Evolutionary conservation across 164 flowering plant genomes (phyloP).

Genomic region (Liquidambar formosana): DNA sequence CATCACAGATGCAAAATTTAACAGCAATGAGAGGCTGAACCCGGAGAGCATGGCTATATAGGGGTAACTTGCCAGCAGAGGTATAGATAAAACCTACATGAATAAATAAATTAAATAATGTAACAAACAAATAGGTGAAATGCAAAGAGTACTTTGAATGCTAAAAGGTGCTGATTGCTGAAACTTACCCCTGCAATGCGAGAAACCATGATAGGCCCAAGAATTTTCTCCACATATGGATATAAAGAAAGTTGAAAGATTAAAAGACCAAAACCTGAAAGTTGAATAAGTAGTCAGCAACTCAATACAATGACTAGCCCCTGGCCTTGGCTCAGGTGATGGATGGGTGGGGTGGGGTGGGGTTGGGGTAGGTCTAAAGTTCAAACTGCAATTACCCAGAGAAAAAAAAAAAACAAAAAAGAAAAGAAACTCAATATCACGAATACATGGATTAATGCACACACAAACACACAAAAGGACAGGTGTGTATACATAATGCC

Average conservation of each 20-base stretch:
- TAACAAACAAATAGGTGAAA: too few species aligned
- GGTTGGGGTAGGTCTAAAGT: too few species aligned
- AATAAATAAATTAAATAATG: neutral
- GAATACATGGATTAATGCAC: too few species aligned
- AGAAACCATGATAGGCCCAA: conserved; percentile 28
- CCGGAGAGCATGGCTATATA: conserved; percentile 36
- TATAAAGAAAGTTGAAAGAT: conserved; percentile 34
- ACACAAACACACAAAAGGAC: too few species aligned
- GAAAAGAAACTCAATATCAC: too few species aligned
- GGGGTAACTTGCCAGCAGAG: conserved; percentile 37
- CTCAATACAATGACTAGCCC: neutral
- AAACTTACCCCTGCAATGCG: conserved; percentile 33
- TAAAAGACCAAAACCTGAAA: conserved; percentile 38
- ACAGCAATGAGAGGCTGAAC: conserved; percentile 21
- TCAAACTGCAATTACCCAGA: too few species aligned
- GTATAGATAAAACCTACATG: conserved; percentile 35
- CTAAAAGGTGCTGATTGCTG: neutral
- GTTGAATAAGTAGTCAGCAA: conserved; percentile 2
- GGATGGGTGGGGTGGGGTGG: too few species aligned
- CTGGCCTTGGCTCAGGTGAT: too few species aligned
- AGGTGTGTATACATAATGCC: too few species aligned
- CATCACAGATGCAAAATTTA: conserved; percentile 36
- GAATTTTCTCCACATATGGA: conserved; percentile 28
- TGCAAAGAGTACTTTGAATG: neutral
- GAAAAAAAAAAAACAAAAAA: too few species aligned